Conservation (phyloP, 768 basidiomycete genomes). For the Hericium alpestre region DNA sequence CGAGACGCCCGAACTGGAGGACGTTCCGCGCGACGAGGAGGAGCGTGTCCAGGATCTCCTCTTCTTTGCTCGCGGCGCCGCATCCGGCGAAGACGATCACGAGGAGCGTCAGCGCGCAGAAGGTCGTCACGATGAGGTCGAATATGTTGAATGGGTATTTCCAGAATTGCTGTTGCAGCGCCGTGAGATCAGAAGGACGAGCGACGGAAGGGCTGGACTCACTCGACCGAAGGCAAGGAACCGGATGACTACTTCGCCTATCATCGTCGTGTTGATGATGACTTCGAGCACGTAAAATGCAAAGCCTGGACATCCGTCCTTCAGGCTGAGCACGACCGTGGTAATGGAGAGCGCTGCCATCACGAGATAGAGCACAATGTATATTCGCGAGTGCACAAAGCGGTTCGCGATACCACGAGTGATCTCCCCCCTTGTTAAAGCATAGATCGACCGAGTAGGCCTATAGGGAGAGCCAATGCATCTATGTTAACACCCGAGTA, state of each 20-base stretch:
- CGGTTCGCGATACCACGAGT: constrained; percentile 79
- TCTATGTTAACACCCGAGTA: constrained; percentile 13
- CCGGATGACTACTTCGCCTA: constrained; percentile 83
- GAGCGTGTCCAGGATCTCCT: constrained; percentile 88
- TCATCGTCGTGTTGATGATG: constrained; percentile 86
- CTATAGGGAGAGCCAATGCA: constrained; percentile 25
- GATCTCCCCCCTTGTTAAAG: constrained; percentile 75
- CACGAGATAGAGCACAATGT: constrained; percentile 78
- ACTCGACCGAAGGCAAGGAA: constrained; percentile 91
- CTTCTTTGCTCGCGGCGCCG: constrained; percentile 74
- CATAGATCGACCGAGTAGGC: constrained; percentile 72
- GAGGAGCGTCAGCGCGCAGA: constrained; percentile 83
- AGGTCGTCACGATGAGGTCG: constrained; percentile 78
- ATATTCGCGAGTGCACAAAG: constrained; percentile 79
- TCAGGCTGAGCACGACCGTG: constrained; percentile 74
- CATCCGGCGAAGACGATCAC: constrained; percentile 85
- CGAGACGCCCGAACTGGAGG: constrained; percentile 85
- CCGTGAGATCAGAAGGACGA: background rate
- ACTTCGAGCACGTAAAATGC: constrained; percentile 85
- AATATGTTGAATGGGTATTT: constrained; percentile 85
- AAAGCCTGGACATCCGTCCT: constrained; percentile 77
- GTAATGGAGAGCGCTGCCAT: constrained; percentile 85
- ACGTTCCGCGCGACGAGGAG: constrained; percentile 87
- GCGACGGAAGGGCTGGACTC: constrained; percentile 20
- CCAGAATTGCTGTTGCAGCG: constrained; percentile 76